phyloP scores from a whole-genome alignment of 169 alveolate genomes.

The Perkinsus marinus region DNA sequence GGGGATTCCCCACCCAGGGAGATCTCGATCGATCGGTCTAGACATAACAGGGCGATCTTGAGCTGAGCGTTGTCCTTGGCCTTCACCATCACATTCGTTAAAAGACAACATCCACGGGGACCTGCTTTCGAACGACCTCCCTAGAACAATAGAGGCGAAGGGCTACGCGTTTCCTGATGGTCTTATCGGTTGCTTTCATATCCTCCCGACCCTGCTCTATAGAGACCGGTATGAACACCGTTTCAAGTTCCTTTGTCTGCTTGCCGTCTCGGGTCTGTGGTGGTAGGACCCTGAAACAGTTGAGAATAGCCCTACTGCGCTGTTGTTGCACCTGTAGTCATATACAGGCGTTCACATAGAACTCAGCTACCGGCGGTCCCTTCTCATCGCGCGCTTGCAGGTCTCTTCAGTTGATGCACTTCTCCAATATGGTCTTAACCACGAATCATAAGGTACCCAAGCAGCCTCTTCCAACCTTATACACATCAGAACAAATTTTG shows the following conservation, averaged over 20 bases:
- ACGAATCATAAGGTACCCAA: not conserved
- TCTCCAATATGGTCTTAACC: not conserved
- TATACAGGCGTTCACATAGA: not conserved
- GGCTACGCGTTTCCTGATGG: not conserved
- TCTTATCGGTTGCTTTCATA: not conserved
- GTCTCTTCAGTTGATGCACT: not conserved
- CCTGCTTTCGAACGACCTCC: not conserved
- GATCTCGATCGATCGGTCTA: not conserved
- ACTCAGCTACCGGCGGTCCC: not conserved
- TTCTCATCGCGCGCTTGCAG: not conserved
- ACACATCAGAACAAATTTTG: not conserved
- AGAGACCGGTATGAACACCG: not conserved
- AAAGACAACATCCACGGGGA: not conserved
- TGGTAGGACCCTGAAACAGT: not conserved
- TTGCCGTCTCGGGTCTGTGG: not conserved
- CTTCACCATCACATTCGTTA: not conserved
- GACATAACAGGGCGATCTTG: not conserved
- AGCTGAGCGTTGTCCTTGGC: not conserved
- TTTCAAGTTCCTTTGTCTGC: not conserved
- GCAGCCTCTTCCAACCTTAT: no score
- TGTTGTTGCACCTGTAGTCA: not conserved
- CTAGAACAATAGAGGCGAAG: not conserved
- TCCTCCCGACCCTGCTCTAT: not conserved
- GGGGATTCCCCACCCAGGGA: not conserved
- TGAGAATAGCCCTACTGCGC: no score